These are phyloP conservation scores for Metarhizium rileyi DNA, from an alignment of 2,329 filamentous ascomycete genomes.

Conservation along the genomic window DNA sequence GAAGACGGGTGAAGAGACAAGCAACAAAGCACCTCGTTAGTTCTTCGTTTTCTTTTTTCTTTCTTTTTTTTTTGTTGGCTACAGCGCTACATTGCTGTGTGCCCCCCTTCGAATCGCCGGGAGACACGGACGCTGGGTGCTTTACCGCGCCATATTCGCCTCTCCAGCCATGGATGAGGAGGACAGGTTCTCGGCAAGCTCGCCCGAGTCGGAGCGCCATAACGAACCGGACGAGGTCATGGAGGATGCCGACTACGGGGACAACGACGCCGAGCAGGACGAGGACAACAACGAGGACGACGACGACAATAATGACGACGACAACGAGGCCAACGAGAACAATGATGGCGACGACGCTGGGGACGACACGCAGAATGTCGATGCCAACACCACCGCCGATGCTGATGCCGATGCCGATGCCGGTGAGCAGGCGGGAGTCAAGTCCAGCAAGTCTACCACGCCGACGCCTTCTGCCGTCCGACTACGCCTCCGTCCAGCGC, in stretches of 20 bases:
- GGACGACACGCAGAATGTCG: conserved; percentile 14
- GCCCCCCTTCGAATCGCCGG: no score
- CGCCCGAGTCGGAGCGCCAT: conserved; percentile 23
- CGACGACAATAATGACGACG: conserved; percentile 24
- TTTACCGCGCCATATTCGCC: no score
- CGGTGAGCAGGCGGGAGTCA: neutral
- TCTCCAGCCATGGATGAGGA: conserved; percentile 23
- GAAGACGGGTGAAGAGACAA: no score
- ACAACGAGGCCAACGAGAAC: conserved; percentile 28
- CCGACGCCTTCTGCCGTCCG: conserved; percentile 13
- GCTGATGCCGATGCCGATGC: conserved; percentile 5
- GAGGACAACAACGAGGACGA: conserved; percentile 28
- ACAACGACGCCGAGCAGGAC: conserved; percentile 28
- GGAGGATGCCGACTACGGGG: conserved; percentile 37
- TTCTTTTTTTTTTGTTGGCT: no score
- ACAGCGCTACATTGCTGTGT: no score
- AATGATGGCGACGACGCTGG: conserved; percentile 32
- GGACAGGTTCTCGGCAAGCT: conserved; percentile 22
- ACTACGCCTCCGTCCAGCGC: conserved; percentile 39
- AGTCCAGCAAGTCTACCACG: conserved; percentile 18
- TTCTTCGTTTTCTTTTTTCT: no score
- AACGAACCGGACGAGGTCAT: conserved; percentile 48
- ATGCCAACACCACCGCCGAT: conserved; percentile 4
- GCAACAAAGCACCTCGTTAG: no score
- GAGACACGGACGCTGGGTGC: no score